These are phyloP conservation scores for Fonsecaea multimorphosa DNA, from an alignment of 2,329 filamentous ascomycete genomes.

Conservation along the genomic window DNA sequence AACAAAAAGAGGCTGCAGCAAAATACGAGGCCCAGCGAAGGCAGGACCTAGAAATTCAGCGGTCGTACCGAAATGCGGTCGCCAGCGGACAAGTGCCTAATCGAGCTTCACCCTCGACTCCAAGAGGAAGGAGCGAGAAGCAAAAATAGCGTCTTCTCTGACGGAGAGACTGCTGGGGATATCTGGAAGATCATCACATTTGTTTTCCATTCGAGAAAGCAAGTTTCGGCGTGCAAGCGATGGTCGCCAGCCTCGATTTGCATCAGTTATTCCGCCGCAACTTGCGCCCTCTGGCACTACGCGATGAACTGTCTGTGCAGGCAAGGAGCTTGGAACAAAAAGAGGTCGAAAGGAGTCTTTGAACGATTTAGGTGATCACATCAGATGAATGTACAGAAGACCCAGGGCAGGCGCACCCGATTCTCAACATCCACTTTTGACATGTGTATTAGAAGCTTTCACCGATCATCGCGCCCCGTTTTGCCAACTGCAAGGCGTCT, in stretches of 20 bases:
- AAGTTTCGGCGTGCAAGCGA: neutral
- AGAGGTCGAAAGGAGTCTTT: neutral
- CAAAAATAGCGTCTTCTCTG: neutral
- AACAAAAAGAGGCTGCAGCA: slow-evolving; percentile 16
- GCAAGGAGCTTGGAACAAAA: neutral
- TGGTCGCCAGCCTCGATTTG: neutral
- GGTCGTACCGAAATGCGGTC: slow-evolving; percentile 24
- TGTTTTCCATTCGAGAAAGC: neutral
- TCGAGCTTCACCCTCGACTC: neutral
- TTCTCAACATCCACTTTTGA: neutral
- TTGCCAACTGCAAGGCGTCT: neutral
- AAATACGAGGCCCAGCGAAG: slow-evolving; percentile 31
- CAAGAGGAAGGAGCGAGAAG: slow-evolving; percentile 4
- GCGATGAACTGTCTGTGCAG: neutral
- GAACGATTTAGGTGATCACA: neutral
- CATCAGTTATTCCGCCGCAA: too few relatives aligned
- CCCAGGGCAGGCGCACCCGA: neutral
- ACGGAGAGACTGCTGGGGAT: neutral
- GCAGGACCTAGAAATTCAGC: slow-evolving; percentile 27
- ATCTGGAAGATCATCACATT: neutral
- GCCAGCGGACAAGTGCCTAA: slow-evolving; percentile 1
- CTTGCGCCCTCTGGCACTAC: too few relatives aligned
- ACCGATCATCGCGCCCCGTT: too few relatives aligned
- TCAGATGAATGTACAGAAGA: neutral
- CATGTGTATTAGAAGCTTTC: neutral